Evolutionary conservation across 768 basidiomycete genomes (phyloP), one percentile per base, ranked within the genome.

Genomic region (Floccularia luteovirens): DNA sequence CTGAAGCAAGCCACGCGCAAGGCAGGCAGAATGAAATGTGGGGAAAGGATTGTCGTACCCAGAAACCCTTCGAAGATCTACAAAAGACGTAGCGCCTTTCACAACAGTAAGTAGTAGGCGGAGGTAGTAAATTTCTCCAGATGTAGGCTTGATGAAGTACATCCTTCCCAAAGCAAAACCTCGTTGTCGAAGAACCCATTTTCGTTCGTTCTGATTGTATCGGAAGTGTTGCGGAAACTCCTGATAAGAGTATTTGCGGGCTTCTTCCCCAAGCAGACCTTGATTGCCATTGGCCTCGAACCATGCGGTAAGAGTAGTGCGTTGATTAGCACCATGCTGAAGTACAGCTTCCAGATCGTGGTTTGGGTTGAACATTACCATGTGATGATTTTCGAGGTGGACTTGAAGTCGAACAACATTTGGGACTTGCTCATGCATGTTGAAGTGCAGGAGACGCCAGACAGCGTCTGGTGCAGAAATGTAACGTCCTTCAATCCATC

Each of bases 41-140:
- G 51, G 33, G 4, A 27, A 31, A 7, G 39, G 46, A 42, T 35
- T 44, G 39, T 4, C 13, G 4, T 38, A 24, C 0, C 53, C 57
- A 20, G 48, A 24, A 23, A 44, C 47, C 1, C 46, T 47, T 0
- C 48, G 40, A 2, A 62, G 48, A 27, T 59, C 50, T 1, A 50
- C 43, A 38, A 53, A 59, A 0, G 54, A 58, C 10, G 23, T 59
- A 0, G 66, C 38, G 14, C 67, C 67, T 40, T 51, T 59, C 5
- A 66, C 60, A 5, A 61, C 51, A 7, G 65, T 60, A 0, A 73
- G 55, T 1, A 73, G 55, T 0, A 55, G 48, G 0, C 66, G 53
- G 0, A 73, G 61, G 43, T 71, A 69, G 45, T 64, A 71, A 0
- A 48, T 34, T 31, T 73, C 66, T 1, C 66, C 63, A 28, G 48